These are phyloP conservation scores for Colletotrichum liaoningense DNA, from an alignment of 2,329 filamentous ascomycete species.

Conservation along the genomic window DNA sequence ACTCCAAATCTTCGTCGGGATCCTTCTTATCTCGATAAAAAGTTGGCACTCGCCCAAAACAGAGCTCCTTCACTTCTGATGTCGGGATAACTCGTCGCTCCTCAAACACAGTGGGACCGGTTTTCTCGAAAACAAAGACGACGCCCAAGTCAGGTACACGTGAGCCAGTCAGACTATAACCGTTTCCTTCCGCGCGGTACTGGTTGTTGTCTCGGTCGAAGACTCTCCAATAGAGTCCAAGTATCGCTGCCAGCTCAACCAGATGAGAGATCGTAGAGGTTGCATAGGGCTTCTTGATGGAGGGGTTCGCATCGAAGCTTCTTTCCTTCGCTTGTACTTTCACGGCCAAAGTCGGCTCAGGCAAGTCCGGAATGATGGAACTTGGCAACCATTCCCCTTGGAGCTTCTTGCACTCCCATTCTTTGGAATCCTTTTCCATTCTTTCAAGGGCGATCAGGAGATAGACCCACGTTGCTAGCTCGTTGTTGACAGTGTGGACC, in stretches of 20 bases:
- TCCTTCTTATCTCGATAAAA: constrained; percentile 43
- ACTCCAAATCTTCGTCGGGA: constrained; percentile 5
- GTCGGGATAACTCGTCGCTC: constrained; percentile 50
- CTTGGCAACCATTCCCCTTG: not conserved
- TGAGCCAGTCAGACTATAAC: constrained; percentile 46
- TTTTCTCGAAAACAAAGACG: constrained; percentile 51
- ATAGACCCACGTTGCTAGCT: constrained; percentile 15
- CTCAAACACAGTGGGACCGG: constrained; percentile 47
- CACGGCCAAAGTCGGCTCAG: constrained; percentile 4
- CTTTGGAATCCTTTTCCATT: constrained; percentile 16
- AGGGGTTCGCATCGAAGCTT: constrained; percentile 18
- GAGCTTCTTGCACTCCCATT: not conserved
- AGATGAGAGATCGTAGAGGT: constrained; percentile 49
- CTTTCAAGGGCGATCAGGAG: constrained; percentile 12
- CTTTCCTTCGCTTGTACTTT: constrained; percentile 6
- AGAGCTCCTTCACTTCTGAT: constrained; percentile 50
- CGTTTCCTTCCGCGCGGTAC: constrained; percentile 50
- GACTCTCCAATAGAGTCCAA: constrained; percentile 54
- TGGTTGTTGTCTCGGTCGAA: constrained; percentile 50
- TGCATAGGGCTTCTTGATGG: constrained; percentile 45
- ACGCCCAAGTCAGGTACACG: constrained; percentile 49
- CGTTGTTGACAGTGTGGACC: constrained; percentile 23
- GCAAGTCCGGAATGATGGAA: not conserved
- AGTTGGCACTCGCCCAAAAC: constrained; percentile 54
- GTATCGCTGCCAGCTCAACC: constrained; percentile 47